These are phyloP conservation scores for Pseudogymnoascus sp. DNA, from an alignment of 2,329 filamentous ascomycete species.

Conservation along the genomic window DNA sequence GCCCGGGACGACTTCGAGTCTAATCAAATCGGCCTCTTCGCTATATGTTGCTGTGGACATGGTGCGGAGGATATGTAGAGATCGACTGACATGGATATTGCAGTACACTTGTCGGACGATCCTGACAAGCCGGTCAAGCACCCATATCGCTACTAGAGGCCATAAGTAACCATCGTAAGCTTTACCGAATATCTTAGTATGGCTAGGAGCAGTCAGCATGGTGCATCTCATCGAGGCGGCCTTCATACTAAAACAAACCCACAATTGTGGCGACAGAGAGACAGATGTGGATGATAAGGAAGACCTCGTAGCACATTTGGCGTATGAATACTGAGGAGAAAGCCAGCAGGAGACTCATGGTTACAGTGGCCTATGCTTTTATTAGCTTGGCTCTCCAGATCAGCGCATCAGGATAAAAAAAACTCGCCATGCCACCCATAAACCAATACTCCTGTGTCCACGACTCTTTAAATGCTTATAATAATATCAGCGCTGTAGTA, in stretches of 20 bases:
- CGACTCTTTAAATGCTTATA: background rate
- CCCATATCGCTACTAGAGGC: constrained; percentile 41
- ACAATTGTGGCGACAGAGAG: constrained; percentile 43
- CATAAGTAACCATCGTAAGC: constrained; percentile 45
- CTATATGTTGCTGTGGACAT: constrained; percentile 37
- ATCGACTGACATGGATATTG: constrained; percentile 32
- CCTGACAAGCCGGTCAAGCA: constrained; percentile 39
- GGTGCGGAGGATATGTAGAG: constrained; percentile 27
- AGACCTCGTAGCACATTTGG: constrained; percentile 39
- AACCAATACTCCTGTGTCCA: constrained; percentile 34
- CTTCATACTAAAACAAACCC: constrained; percentile 41
- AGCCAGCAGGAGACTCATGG: constrained; percentile 35
- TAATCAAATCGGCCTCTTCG: constrained; percentile 37
- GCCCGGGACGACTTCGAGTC: constrained; percentile 36
- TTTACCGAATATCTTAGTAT: constrained; percentile 38
- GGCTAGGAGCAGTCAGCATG: constrained; percentile 28
- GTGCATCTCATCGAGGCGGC: background rate
- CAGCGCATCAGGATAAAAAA: background rate
- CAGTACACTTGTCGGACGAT: constrained; percentile 36
- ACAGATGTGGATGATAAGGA: constrained; percentile 43
- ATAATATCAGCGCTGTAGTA: constrained; percentile 25
- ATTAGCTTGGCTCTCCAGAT: constrained; percentile 3
- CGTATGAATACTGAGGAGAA: constrained; percentile 35
- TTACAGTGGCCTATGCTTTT: constrained; percentile 25
- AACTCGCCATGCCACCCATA: constrained; percentile 30